phyloP scores from a whole-genome alignment of 768 basidiomycete species.

The Lactifluus hygrophoroides region DNA sequence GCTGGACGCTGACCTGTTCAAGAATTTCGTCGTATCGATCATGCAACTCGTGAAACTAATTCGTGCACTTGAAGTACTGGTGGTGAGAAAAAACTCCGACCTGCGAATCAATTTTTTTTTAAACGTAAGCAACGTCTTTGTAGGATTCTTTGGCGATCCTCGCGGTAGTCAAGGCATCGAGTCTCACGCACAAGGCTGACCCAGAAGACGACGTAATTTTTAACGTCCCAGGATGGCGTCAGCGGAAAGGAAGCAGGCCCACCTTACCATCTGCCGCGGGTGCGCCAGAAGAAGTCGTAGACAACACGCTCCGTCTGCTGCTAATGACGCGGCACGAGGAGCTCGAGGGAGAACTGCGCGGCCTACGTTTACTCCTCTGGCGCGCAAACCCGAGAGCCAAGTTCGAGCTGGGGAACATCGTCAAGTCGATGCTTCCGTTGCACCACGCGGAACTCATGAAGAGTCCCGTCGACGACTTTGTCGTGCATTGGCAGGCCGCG shows the following conservation, averaged over 20 bases:
- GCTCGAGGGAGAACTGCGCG: constrained; percentile 6
- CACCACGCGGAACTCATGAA: constrained; percentile 12
- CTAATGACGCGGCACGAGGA: constrained; percentile 6
- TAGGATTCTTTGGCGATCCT: constrained; percentile 1
- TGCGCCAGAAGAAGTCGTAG: not conserved
- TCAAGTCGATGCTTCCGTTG: not conserved
- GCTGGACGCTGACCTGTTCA: constrained; percentile 5
- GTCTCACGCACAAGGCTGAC: not conserved
- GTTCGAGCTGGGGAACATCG: not conserved
- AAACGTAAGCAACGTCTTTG: not conserved
- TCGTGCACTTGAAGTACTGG: not conserved
- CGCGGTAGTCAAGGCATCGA: not conserved
- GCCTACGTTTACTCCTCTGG: constrained; percentile 10
- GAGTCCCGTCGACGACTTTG: constrained; percentile 5
- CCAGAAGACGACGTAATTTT: constrained; percentile 11
- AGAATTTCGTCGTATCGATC: constrained; percentile 1
- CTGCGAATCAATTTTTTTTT: no score
- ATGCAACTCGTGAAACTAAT: constrained; percentile 4
- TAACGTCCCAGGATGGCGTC: constrained; percentile 12
- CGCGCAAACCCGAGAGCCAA: not conserved
- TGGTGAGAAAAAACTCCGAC: not conserved
- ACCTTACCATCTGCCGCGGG: not conserved
- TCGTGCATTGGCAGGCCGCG: constrained; percentile 9
- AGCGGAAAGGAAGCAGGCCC: not conserved
- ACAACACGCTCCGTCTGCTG: constrained; percentile 1